Base-by-base conservation (phyloP, 2,329 filamentous ascomycete species). In the Ophiostoma ulmi region DNA sequence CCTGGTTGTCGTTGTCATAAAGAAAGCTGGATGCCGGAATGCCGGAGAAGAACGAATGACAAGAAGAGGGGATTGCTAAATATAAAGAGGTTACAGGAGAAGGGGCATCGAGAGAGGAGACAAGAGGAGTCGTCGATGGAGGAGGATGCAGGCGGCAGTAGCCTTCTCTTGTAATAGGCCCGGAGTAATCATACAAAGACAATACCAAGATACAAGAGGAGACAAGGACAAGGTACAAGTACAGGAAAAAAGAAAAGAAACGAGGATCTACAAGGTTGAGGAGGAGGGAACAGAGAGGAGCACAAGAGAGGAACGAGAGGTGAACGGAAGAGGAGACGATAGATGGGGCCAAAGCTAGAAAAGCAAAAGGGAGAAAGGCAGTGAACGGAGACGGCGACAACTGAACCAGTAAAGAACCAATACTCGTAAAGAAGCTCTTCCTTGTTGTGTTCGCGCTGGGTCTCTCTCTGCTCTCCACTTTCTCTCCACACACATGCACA, bases 371-470 rank as follows among this genome's bases (percentile, higher is more conserved):
- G 48, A 48, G 11, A 44, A 26, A 39, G 44, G 36, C 38, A 31
- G 44, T 7, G 36, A 31, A 44, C 5, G n/a, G 39, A 39, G 61
- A 36, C 48, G 22, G 55, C n/a, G 58, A 70, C 36, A 31, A 66
- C 58, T 44, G 22, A 52, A 31, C 55, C 58, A 35, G 52, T 22
- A 58, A 58, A 58, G 10, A 31, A 48, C 44, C 14, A 48, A 6
- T 48, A 10, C 52, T 58, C 52, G n/a, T 5, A 26, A 22, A 58
- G 52, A 22, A 58, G 52, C 61, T 64, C 61, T 64, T 39, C 63
- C 63, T 65, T 65, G 63, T 39, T 65, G 63, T 38, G 61, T 65
- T 39, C 61, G 63, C 63, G 58, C 35, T 39, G 63, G 61, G 61
- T 38, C 61, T 31, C 55, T 13, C 31, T 36, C 36, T 39, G 14